Evolutionary conservation across 2,329 filamentous ascomycete species (phyloP), one percentile per base, ranked within the genome.

Genomic region (Calonectria pauciramosa): DNA sequence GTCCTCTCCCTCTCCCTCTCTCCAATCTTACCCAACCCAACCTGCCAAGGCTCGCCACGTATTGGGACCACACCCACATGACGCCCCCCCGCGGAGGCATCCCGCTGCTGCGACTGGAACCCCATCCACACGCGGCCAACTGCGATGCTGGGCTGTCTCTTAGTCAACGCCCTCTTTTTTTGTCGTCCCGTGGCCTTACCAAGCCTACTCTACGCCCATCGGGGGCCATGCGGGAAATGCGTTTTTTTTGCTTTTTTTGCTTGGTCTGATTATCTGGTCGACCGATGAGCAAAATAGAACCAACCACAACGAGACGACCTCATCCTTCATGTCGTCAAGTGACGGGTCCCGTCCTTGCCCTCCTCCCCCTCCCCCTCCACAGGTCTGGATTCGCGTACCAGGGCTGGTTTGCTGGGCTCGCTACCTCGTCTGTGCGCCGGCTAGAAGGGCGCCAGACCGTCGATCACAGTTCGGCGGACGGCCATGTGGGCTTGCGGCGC

Each of bases 391-490:
- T 47, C 20, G 20, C 41, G 20, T n/a, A 47, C 41, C 41, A 44
- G 38, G 38, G 38, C 38, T 36, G 34, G 10, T 36, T 14, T 44
- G 38, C 41, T 3, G 9, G 41, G 14, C 59, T 32, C 28, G 26
- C 28, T 34, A 38, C 13, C 34, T 54, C 38, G 65, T 75, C 74
- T 72, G 75, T 76, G 75, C 75, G 60, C 41, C 56, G 60, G 14
- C 38, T 65, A 68, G 44, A 36, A 60, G 34, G 67, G 78, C 70
- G 72, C 59, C 44, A 68, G 68, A 41, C 38, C 68, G 78, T 69
- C 78, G 78, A 80, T 80, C 78, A 76, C 76, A 70, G 78, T 75
- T 78, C 72, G 78, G 74, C 18, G 38, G 28, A 65, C 60, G 28
- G 51, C 34, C 49, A 68, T 69, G 76, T 77, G 77, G 76, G 70